These are phyloP conservation scores for Fusarium sp. DNA, from an alignment of 2,329 filamentous ascomycete species.

Conservation along the genomic window DNA sequence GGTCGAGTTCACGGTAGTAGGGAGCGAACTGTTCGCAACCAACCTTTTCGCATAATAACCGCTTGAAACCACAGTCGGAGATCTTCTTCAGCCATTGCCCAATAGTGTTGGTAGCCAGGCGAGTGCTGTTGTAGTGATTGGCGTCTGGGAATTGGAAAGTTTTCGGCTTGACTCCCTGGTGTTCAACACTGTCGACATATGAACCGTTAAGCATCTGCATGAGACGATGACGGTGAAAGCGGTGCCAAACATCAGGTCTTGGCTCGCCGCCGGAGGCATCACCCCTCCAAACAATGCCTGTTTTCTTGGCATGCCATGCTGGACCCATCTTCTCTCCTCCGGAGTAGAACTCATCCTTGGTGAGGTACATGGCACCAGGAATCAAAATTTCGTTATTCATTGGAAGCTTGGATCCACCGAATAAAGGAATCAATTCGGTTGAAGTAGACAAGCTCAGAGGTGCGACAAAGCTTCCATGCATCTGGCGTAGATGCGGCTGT, in stretches of 20 bases:
- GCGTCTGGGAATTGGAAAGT: constrained; percentile 62
- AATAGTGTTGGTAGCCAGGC: constrained; percentile 49
- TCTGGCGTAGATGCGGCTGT: constrained; percentile 62
- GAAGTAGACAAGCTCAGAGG: constrained; percentile 63
- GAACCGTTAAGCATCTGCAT: constrained; percentile 76
- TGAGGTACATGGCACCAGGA: constrained; percentile 73
- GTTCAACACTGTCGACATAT: constrained; percentile 61
- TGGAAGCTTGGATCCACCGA: constrained; percentile 71
- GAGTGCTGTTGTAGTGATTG: constrained; percentile 56
- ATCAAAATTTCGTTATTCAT: constrained; percentile 74
- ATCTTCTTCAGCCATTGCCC: constrained; percentile 56
- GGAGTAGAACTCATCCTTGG: constrained; percentile 67
- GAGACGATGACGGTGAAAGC: constrained; percentile 78
- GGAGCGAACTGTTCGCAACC: constrained; percentile 55
- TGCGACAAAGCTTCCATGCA: constrained; percentile 69
- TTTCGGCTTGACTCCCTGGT: constrained; percentile 51
- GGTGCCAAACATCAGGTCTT: constrained; percentile 68
- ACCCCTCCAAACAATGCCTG: constrained; percentile 71
- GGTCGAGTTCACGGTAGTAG: constrained; percentile 49
- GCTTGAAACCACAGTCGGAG: constrained; percentile 58
- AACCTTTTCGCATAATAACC: constrained; percentile 52
- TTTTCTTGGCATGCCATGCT: constrained; percentile 67
- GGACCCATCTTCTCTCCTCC: constrained; percentile 66
- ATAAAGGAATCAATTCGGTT: constrained; percentile 68
- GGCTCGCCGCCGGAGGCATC: constrained; percentile 70